These are phyloP conservation scores for Colletotrichum sp. DNA, from an alignment of 2,329 filamentous ascomycete species.

Conservation along the genomic window DNA sequence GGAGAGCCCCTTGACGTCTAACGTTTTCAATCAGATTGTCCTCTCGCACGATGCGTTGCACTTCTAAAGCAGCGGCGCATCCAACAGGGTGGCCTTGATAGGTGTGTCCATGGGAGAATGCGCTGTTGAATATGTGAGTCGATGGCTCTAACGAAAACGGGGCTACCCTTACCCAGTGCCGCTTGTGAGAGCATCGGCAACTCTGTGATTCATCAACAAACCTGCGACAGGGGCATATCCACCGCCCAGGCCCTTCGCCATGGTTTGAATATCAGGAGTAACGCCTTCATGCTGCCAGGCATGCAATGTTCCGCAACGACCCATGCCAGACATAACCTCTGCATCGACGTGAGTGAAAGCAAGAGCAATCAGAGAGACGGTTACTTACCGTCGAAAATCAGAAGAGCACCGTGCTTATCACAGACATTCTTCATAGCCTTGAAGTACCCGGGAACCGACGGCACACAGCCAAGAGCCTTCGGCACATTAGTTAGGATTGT, in stretches of 20 bases:
- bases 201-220: slow-evolving; percentile 54
- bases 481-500: neutral
- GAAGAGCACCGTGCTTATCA: slow-evolving; percentile 71
- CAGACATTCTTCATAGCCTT: slow-evolving; percentile 72
- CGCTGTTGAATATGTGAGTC: neutral
- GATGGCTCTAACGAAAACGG: slow-evolving; percentile 1
- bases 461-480: slow-evolving; percentile 72
- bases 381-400: slow-evolving; percentile 67
- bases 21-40: slow-evolving; percentile 66
- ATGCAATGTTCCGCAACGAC: slow-evolving; percentile 6
- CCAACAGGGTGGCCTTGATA: slow-evolving; percentile 65
- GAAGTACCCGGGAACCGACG: slow-evolving; percentile 63
- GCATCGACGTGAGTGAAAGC: neutral
- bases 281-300: slow-evolving; percentile 29
- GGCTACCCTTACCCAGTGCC: slow-evolving; percentile 39
- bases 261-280: slow-evolving; percentile 60
- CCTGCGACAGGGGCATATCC: slow-evolving; percentile 61
- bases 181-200: slow-evolving; percentile 52
- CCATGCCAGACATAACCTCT: slow-evolving; percentile 35
- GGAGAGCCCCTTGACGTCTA: slow-evolving; percentile 49
- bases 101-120: slow-evolving; percentile 62
- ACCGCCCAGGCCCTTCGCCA: slow-evolving; percentile 64
- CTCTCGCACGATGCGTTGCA: slow-evolving; percentile 62
- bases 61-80: slow-evolving; percentile 67
- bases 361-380: neutral